Evolutionary conservation across 805 yeast genomes (phyloP), one percentile per base, ranked within the genome.

Genomic region (Metschnikowia gruessii): DNA sequence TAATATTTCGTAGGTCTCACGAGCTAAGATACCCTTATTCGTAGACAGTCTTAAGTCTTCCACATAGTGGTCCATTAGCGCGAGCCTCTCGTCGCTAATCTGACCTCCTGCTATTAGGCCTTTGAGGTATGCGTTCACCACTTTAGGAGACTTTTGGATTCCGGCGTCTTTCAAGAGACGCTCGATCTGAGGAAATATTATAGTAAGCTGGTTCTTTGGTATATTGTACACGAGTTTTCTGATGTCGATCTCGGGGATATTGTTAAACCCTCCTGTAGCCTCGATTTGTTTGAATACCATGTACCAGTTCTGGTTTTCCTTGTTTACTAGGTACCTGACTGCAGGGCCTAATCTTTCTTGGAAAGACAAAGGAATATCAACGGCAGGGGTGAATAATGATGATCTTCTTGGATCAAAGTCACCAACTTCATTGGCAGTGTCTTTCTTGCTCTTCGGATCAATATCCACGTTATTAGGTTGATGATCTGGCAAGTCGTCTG

Each of bases 301-400:
- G 1, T 57, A 57, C 83, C 83, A 79, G 53, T 77, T 68, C 45
- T 74, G 76, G 26, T 64, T 55, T 17, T 67, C 63, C 40, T 65
- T 59, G 17, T 68, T 62, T 0, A 72, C 66, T 30, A 79, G 64
- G 50, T 62, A 68, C 41, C 66, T 69, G 3, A 71, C 54, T 0
- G 77, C 61, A 12, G 71, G 65, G 0, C 75, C 76, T 8, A 79
- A 53, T 29, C 64, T 63, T 3, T 64, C 65, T 11, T 59, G 43
- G 10, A 79, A 62, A 0, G 63, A 42, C 1, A 46, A 41, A 0
- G 83, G 82, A 3, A 79, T 46, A 1, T 58, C 55, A 5, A 58
- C 52, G 1, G 53, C 46, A 1, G 61, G 58, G 1, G 56, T 54
- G 1, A 53, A 39, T 5, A 61, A 48, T 3, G 62, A 46, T 7